Percentiles rank a stretch among this genome's conserved stretches.
Evolutionary conservation across 2,329 filamentous ascomycete genomes (phyloP).

Genomic region (Cercospora sp.): DNA sequence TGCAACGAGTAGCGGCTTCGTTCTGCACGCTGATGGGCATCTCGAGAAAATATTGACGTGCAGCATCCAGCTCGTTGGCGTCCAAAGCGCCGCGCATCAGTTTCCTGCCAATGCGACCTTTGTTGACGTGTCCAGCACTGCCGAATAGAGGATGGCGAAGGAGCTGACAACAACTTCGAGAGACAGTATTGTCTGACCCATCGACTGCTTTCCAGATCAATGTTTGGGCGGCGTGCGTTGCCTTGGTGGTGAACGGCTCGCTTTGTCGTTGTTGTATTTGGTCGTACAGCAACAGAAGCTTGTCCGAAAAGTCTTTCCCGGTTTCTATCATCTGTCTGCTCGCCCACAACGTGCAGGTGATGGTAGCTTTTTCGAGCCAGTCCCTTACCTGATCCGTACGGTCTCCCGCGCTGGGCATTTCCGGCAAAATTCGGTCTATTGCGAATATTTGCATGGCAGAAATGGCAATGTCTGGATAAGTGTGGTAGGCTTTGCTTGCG

Average conservation of each 20-base stretch:
- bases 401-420: conserved; percentile 36
- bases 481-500: conserved; percentile 62
- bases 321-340: conserved; percentile 46
- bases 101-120: conserved; percentile 66
- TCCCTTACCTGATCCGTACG: conserved; percentile 40
- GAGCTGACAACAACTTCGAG: conserved; percentile 64
- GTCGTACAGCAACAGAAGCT: conserved; percentile 48
- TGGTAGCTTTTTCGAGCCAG: conserved; percentile 69
- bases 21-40: conserved; percentile 52
- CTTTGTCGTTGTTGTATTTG: conserved; percentile 49
- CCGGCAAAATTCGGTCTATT: conserved; percentile 53
- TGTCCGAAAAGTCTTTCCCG: conserved; percentile 36
- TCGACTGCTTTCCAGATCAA: conserved; percentile 70
- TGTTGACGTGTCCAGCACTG: conserved; percentile 64
- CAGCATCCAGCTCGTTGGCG: conserved; percentile 55
- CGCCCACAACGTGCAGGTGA: conserved; percentile 68
- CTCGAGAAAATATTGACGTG: conserved; percentile 56
- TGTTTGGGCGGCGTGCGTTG: conserved; percentile 67
- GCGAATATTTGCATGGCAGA: conserved; percentile 65
- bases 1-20: conserved; percentile 31
- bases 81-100: conserved; percentile 68
- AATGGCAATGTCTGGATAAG: conserved; percentile 6
- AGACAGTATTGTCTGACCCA: neutral
- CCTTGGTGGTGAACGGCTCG: conserved; percentile 56
- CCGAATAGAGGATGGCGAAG: conserved; percentile 68